Evolutionary conservation across 305 asterid genomes (phyloP).

Genomic region (Fraxinus albicans): DNA sequence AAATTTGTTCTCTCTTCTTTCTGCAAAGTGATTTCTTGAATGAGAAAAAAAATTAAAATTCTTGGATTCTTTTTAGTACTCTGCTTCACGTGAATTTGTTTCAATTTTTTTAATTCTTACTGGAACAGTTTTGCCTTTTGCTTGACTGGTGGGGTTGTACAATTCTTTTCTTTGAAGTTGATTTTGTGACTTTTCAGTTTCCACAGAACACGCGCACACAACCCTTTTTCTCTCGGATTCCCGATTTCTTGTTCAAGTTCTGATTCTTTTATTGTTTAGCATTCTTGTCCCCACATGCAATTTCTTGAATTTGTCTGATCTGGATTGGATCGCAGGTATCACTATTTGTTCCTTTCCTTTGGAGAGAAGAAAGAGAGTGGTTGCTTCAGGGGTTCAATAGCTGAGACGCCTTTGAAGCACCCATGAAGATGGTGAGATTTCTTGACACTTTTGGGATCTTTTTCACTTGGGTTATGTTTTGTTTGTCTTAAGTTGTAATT

Average conservation of each 20-base stretch:
- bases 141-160: conserved; percentile 40
- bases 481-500: neutral
- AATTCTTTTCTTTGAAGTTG: conserved; percentile 25
- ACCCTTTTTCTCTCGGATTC: conserved; percentile 21
- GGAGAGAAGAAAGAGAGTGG: conserved; percentile 20
- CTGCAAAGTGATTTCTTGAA: neutral
- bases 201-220: neutral
- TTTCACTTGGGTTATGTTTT: conserved; percentile 2
- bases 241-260: conserved; percentile 13
- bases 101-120: neutral
- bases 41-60: neutral
- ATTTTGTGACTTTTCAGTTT: conserved; percentile 25
- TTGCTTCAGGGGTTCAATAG: conserved; percentile 24
- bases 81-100: neutral
- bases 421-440: conserved; percentile 33
- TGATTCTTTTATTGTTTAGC: conserved; percentile 19
- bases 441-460: conserved; percentile 20
- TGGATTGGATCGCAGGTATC: conserved; percentile 53
- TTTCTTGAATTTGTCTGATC: conserved; percentile 48
- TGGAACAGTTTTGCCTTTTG: conserved; percentile 20
- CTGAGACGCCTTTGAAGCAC: conserved; percentile 27
- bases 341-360: conserved; percentile 19
- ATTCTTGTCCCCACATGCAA: conserved; percentile 38
- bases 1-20: neutral
- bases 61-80: neutral